These are phyloP conservation scores for Vaccinium darrowii DNA, from an alignment of 148 eudicot genomes.

Conservation along the genomic window DNA sequence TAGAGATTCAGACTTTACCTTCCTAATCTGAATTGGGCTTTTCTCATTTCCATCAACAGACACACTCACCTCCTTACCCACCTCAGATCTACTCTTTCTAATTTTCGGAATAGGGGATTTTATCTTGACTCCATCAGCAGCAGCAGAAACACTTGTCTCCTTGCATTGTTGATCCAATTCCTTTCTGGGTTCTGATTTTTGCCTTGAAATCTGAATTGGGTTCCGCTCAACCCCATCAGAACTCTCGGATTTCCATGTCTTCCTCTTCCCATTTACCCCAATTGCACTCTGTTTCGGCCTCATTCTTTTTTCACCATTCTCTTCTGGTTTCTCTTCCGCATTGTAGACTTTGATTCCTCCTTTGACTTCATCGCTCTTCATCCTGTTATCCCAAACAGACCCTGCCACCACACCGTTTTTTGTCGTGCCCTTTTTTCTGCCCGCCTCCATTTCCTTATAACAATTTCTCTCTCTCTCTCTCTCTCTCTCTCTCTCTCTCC, in stretches of 20 bases:
- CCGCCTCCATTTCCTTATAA: slow-evolving; percentile 22
- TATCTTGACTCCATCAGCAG: slow-evolving; percentile 18
- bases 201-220: slow-evolving; percentile 38
- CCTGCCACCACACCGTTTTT: slow-evolving; percentile 34
- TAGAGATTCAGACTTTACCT: slow-evolving; percentile 15
- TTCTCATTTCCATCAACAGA: slow-evolving; percentile 24
- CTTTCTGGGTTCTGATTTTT: slow-evolving; percentile 35
- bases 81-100: slow-evolving; percentile 31
- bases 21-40: slow-evolving; percentile 22
- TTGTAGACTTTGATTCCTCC: slow-evolving; percentile 50
- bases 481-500: slow-evolving; percentile 14
- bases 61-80: slow-evolving; percentile 4
- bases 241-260: slow-evolving; percentile 51
- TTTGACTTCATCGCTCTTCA: slow-evolving; percentile 45
- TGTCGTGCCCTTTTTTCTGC: slow-evolving; percentile 27
- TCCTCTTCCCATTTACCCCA: slow-evolving; percentile 41
- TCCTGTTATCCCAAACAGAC: slow-evolving; percentile 66
- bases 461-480: slow-evolving; percentile 13
- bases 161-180: slow-evolving; percentile 26
- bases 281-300: slow-evolving; percentile 35
- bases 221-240: slow-evolving; percentile 27
- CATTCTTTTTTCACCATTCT: slow-evolving; percentile 16
- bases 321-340: slow-evolving; percentile 33
- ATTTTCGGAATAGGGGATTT: slow-evolving; percentile 16
- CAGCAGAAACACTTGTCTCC: slow-evolving; percentile 14